These are phyloP conservation scores for Suillus clintonianus DNA, from an alignment of 768 basidiomycete species.

Conservation along the genomic window DNA sequence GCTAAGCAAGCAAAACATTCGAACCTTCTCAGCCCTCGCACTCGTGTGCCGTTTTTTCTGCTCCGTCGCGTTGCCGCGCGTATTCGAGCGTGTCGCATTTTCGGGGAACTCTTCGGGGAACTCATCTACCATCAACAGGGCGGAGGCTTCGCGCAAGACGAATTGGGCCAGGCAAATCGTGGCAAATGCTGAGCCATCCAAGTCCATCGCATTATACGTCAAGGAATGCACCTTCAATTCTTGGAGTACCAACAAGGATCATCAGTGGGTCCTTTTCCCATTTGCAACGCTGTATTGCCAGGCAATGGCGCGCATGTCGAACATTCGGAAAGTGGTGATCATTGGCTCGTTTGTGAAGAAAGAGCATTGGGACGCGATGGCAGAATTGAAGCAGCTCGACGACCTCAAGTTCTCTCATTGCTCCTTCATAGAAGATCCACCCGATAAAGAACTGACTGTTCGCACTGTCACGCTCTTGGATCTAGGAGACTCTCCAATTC, in stretches of 20 bases:
- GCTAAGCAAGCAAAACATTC: slow-evolving; percentile 12
- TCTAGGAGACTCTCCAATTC: too few species aligned
- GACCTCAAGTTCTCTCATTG: slow-evolving; percentile 13
- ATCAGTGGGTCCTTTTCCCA: slow-evolving; percentile 3
- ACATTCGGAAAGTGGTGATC: slow-evolving; percentile 17
- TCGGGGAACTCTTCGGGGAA: too few species aligned
- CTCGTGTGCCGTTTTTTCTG: slow-evolving; percentile 47
- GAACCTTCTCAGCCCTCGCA: slow-evolving; percentile 29
- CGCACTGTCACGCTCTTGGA: neutral
- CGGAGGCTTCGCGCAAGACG: neutral
- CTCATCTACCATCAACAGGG: slow-evolving; percentile 5
- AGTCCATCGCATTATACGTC: slow-evolving; percentile 32
- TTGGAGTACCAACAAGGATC: neutral
- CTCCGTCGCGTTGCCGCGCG: slow-evolving; percentile 38
- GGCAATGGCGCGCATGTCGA: slow-evolving; percentile 18
- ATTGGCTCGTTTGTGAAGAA: slow-evolving; percentile 7
- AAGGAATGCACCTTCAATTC: slow-evolving; percentile 17
- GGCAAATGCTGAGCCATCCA: slow-evolving; percentile 26
- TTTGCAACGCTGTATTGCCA: slow-evolving; percentile 3
- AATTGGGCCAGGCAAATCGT: slow-evolving; percentile 30
- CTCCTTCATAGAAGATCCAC: neutral
- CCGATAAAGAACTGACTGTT: neutral
- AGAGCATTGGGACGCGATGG: slow-evolving; percentile 17
- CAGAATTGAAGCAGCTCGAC: slow-evolving; percentile 15
- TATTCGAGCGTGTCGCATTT: slow-evolving; percentile 37